These are phyloP conservation scores for Stylonectria norvegica DNA, from an alignment of 2,329 filamentous ascomycete genomes.

Conservation along the genomic window DNA sequence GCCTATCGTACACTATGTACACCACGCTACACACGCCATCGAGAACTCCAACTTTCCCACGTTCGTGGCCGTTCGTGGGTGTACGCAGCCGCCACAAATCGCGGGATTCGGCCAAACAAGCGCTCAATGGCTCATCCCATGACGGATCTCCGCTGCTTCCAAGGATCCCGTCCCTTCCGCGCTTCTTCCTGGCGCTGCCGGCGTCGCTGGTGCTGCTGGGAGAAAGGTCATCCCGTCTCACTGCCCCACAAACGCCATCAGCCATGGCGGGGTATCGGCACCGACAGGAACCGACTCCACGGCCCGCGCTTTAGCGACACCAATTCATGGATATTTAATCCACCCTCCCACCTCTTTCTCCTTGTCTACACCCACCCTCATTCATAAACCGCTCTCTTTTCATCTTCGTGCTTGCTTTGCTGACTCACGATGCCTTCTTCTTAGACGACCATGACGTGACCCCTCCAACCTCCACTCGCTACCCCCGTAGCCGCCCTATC, in stretches of 20 bases:
- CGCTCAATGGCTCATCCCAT: no score
- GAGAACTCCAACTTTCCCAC: no score
- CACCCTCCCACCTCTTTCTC: constrained; percentile 8
- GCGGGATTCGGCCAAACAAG: no score
- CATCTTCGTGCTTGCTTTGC: constrained; percentile 11
- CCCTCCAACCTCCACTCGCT: constrained; percentile 13
- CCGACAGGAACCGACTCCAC: constrained; percentile 18
- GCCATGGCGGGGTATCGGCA: constrained; percentile 25
- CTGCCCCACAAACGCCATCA: constrained; percentile 20
- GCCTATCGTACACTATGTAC: no score
- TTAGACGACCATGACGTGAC: constrained; percentile 17
- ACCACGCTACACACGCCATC: no score
- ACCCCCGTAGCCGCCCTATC: constrained; percentile 45
- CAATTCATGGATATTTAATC: constrained; percentile 13
- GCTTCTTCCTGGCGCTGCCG: constrained; percentile 4
- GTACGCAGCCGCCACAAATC: no score
- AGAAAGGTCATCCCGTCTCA: no score
- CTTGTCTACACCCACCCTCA: constrained; percentile 15
- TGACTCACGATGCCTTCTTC: neutral
- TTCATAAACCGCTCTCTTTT: constrained; percentile 12
- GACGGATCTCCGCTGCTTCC: no score
- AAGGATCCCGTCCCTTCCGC: constrained; percentile 3
- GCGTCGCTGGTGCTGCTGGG: no score
- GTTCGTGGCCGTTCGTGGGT: no score
- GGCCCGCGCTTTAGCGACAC: constrained; percentile 21